Evolutionary conservation across 2,329 filamentous ascomycete genomes (phyloP), one percentile per base, ranked within the genome.

Genomic region (Exophiala alcalophila): DNA sequence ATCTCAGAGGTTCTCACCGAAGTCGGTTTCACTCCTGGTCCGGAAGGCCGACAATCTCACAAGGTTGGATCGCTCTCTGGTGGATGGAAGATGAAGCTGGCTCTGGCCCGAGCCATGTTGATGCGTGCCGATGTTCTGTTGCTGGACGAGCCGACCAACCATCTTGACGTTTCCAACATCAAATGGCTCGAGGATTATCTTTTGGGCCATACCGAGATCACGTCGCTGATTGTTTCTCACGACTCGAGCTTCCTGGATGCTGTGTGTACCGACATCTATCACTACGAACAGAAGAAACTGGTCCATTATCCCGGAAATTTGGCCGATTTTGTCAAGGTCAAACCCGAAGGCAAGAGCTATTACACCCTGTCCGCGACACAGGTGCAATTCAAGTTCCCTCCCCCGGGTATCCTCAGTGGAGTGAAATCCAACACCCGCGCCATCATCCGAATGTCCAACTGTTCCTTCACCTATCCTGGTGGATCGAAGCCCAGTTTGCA

Each of bases 61-160:
- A 86, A 84, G 58, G 92, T 98, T 46, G 92, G 92, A 57, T 96
- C 91, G 14, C 71, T 98, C 24, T 97, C 92, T 29, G 92, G 92
- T 69, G 92, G 92, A 63, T 98, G 92, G 92, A 97, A 97, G 79
- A 98, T 98, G 92, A 98, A 98, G 81, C 73, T 98, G 49, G 92
- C 92, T 54, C 71, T 98, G 65, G 92, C 92, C 38, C 81, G 92
- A 59, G 92, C 92, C 53, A 97, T 98, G 90, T 77, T 98, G 60
- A 86, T 92, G 76, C 86, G 83, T 61, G 91, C 92, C n/a, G 92
- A 98, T 64, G 90, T 98, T 36, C 78, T 98, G 45, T 76, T 98
- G 37, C 81, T 98, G 44, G 92, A 98, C 77, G 92, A 98, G 78
- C 92, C 92, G 67, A 98, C 92, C 59, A 98, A 98, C 74, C 92